phyloP scores from a whole-genome alignment of 495 filamentous ascomycete genomes.

The Penicillium antarcticum region DNA sequence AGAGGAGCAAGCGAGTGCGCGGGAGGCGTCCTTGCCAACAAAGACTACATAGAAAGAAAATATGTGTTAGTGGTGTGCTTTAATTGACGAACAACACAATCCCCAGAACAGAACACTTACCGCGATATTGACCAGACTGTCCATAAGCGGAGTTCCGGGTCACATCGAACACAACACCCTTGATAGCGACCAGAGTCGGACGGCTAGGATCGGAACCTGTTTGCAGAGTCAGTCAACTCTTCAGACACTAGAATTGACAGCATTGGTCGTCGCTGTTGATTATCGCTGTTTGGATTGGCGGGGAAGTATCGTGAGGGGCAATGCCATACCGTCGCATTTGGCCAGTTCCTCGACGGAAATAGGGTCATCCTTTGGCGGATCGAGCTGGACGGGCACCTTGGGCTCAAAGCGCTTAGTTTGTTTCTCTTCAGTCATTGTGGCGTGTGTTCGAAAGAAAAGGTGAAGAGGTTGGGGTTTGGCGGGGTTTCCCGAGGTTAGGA shows the following conservation, averaged over 20 bases:
- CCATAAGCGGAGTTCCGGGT: conserved; percentile 79
- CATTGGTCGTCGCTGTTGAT: background rate
- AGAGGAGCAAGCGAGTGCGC: conserved; percentile 81
- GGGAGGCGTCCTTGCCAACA: conserved; percentile 89
- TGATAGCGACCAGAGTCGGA: conserved; percentile 91
- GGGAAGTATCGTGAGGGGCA: background rate
- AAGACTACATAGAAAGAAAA: conserved; percentile 60
- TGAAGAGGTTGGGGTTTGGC: conserved; percentile 3
- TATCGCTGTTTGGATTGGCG: background rate
- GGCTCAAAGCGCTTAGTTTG: conserved; percentile 70
- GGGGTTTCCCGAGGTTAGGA: background rate
- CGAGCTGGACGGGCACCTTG: conserved; percentile 75
- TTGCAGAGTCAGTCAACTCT: background rate
- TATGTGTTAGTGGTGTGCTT: conserved; percentile 1
- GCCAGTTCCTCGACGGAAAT: conserved; percentile 73
- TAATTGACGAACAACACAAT: background rate
- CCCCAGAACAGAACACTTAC: conserved; percentile 46
- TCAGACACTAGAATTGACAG: background rate
- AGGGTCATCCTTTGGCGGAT: conserved; percentile 82
- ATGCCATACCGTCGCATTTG: conserved; percentile 69
- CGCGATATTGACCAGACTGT: conserved; percentile 78
- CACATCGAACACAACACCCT: conserved; percentile 93
- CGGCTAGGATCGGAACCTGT: conserved; percentile 58
- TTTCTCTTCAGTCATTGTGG: conserved; percentile 34
- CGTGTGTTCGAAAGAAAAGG: conserved; percentile 1